A percentile compares a stretch with the other conserved stretches of the same genome.
Conservation (phyloP, 192 early-diverging fungal genomes). For the Backusella luteola region DNA sequence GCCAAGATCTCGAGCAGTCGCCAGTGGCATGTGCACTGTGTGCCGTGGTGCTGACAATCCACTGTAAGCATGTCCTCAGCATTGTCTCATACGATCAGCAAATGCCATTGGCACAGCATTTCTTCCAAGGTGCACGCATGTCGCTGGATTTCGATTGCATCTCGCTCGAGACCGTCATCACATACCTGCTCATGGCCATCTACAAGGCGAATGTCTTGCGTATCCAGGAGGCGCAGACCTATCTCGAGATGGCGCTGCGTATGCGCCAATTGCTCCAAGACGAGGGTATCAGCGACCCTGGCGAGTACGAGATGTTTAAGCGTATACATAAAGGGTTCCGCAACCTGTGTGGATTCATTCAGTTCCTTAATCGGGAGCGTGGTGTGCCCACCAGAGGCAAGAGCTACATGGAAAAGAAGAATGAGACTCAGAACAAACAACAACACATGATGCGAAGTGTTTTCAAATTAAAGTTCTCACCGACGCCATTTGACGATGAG, state of each 20-base stretch:
- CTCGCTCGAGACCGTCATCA: slow-evolving; percentile 9
- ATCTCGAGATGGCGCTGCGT: slow-evolving; percentile 17
- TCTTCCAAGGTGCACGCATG: slow-evolving; percentile 6
- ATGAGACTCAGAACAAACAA: background rate
- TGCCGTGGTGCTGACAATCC: slow-evolving; percentile 18
- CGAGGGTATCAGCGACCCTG: background rate
- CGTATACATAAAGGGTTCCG: slow-evolving; percentile 12
- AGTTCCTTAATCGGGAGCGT: slow-evolving; percentile 11
- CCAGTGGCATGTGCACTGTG: slow-evolving; percentile 14
- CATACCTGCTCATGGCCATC: slow-evolving; percentile 6
- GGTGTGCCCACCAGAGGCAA: slow-evolving; percentile 6
- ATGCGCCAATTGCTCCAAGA: background rate
- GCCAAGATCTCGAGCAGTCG: background rate
- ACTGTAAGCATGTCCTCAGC: slow-evolving; percentile 6
- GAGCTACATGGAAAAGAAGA: background rate
- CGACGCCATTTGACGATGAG: background rate
- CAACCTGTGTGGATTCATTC: background rate
- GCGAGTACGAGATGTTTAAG: slow-evolving; percentile 12
- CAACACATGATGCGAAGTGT: background rate
- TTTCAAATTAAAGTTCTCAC: background rate
- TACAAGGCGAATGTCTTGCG: slow-evolving; percentile 10
- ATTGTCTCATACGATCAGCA: slow-evolving; percentile 9
- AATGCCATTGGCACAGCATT: background rate
- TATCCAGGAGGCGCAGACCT: background rate
- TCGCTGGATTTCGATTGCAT: slow-evolving; percentile 9